Conservation (phyloP, 768 basidiomycete species). For the Galerina marginata region DNA sequence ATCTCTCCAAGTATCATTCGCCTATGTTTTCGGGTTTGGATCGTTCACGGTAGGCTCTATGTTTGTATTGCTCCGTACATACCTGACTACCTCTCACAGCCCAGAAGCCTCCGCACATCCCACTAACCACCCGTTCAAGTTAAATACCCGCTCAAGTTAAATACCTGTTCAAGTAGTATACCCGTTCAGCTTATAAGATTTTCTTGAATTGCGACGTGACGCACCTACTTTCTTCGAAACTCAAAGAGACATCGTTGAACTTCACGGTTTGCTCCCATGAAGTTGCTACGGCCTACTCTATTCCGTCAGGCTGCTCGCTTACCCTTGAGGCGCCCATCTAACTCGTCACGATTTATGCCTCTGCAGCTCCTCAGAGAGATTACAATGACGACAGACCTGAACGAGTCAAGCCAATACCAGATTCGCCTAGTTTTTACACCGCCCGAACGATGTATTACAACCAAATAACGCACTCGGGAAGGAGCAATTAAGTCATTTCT, state of each 20-base stretch:
- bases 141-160: no score
- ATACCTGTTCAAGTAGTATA: no score
- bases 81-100: no score
- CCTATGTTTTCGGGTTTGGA: no score
- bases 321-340: slow-evolving; percentile 3
- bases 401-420: slow-evolving; percentile 44
- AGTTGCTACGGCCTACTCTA: slow-evolving; percentile 21
- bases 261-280: slow-evolving; percentile 18
- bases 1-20: no score
- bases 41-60: no score
- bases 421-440: slow-evolving; percentile 85
- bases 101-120: no score
- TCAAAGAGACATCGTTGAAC: not conserved
- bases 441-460: slow-evolving; percentile 78
- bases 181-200: no score
- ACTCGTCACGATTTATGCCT: slow-evolving; percentile 13
- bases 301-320: slow-evolving; percentile 20
- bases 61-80: no score
- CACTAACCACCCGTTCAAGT: no score
- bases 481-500: slow-evolving; percentile 64
- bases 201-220: slow-evolving; percentile 29
- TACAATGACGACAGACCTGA: slow-evolving; percentile 13
- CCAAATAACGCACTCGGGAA: slow-evolving; percentile 67
- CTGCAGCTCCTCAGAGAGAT: slow-evolving; percentile 11
- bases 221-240: slow-evolving; percentile 19